Base-by-base conservation (phyloP, 371 early-diverging fungal species). In the Apophysomyces sp. region DNA sequence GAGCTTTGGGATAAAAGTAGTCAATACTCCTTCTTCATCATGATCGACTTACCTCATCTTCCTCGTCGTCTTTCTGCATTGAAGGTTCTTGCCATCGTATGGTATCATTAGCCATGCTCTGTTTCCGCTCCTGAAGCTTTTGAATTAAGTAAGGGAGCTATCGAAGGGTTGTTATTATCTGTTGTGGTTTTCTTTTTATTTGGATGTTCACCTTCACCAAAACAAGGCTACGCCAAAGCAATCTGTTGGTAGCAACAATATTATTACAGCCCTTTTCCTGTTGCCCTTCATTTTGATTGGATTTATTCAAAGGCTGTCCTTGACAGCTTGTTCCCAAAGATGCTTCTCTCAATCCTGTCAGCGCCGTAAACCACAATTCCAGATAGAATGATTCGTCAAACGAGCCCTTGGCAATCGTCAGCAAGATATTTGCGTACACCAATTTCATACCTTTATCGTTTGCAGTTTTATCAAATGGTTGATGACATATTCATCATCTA, bases 371-470 rank as follows among this genome's bases (percentile, higher is more conserved):
- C 81, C 78, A 78, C 15, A 81, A 31, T 40, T 81, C 81, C 3
- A 78, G 30, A 58, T 68, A 81, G 60, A 81, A 81, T 0, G 79
- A 73, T 55, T 77, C 81, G 61, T 81, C 81, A 69, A 78, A 78
- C 0, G 78, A 71, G 0, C 81, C 81, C 78, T 78, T 24, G 13
- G 1, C 13, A 13, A 21, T 21, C 8, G 13, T 34, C 8, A 28
- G 44, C 3, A 13, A 15, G 34, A 36, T 36, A 30, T n/a, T 9
- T 4, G 36, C 52, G 18, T 16, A 12, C 9, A 16, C 2, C 24
- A 52, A 55, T 41, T 18, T 3, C 16, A 29, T 65, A 78, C 78
- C 66, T 78, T 81, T 54, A 78, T 77, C 0, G 72, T 63, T 52
- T 81, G 82, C 36, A 81, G 59, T 55, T 78, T 77, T 8, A 72